phyloP scores from a whole-genome alignment of 2,329 filamentous ascomycete genomes.

The Diaporthe sp. region DNA sequence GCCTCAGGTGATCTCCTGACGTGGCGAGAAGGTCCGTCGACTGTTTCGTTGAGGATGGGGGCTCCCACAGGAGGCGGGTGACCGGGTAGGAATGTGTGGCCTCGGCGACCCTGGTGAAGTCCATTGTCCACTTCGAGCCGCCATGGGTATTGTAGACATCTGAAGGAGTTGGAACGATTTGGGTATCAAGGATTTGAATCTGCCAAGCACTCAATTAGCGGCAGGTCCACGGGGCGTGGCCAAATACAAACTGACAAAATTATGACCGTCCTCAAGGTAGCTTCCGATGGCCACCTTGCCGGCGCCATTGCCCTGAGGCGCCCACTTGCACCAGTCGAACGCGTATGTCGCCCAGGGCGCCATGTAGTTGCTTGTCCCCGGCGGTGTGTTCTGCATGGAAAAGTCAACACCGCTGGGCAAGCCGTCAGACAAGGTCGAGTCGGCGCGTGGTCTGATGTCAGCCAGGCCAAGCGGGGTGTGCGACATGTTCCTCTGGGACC shows the following conservation, averaged over 20 bases:
- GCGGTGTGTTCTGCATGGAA: constrained; percentile 74
- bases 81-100: constrained; percentile 98
- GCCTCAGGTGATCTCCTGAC: constrained; percentile 90
- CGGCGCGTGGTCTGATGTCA: constrained; percentile 89
- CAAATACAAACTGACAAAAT: constrained; percentile 77
- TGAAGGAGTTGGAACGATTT: constrained; percentile 78
- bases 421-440: constrained; percentile 84
- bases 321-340: constrained; percentile 99
- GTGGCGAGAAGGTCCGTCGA: constrained; percentile 95
- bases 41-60: constrained; percentile 93
- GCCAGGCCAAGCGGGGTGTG: constrained; percentile 92
- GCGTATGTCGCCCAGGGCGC: constrained; percentile 97
- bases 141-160: constrained; percentile 76
- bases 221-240: background rate
- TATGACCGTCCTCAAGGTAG: constrained; percentile 97
- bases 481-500: constrained; percentile 74
- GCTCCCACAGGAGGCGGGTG: constrained; percentile 95
- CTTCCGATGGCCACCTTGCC: constrained; percentile 96
- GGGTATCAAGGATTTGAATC: constrained; percentile 98
- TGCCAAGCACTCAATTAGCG: constrained; percentile 53
- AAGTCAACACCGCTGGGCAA: constrained; percentile 73
- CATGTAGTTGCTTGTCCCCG: constrained; percentile 90
- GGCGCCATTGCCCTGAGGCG: constrained; percentile 81
- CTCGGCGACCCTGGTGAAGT: constrained; percentile 94
- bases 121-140: constrained; percentile 80